Evolutionary conservation across 495 filamentous ascomycete species (phyloP), one percentile per base, ranked within the genome.

Genomic region (Lasiosphaeriaceae sp.): DNA sequence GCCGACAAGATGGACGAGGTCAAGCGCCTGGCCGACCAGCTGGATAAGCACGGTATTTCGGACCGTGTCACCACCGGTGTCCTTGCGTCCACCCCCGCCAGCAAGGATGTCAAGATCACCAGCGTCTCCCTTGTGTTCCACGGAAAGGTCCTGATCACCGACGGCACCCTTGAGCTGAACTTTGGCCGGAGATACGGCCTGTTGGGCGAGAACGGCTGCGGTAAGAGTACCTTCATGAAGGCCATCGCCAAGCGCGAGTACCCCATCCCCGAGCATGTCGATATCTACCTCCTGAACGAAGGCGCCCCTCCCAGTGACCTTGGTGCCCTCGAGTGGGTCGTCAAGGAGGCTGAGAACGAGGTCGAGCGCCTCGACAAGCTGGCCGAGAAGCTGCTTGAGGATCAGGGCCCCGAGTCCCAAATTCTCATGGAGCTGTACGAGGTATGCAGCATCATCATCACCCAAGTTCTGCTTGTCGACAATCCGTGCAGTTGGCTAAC

Each of bases 11-110:
- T 85, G 78, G 86, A 88, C 65, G 86, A 88, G 64, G 86, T 96
- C 54, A 87, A 91, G 72, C 78, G 78, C 16, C 69, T 83, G 12
- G 73, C 78, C 14, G 73, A 93, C 53, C 94, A 99, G 79, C 86
- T 96, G 82, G 94, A 97, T 74, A 89, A 95, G 75, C 83, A 96
- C 67, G 94, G 94, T 66, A 77, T 99, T 29, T 97, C 95, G 17
- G 94, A 99, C 74, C 89, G 94, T 70, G 95, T 99, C 69, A 97
- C 95, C 57, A 99, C 94, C 53, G 94, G 94, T 83, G 95, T 99
- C 23, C 81, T 99, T 26, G 81, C 93, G 19, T 97, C 95, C 24
- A 79, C 94, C 46, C 72, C 82, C 50, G 76, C 88, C 43, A 92
- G 87, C 76, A 86, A 90, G 66, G 94, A 99, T 71, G 90, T 94